Evolutionary conservation across 129 eudicot species (phyloP).

Genomic region (Tagetes erecta): DNA sequence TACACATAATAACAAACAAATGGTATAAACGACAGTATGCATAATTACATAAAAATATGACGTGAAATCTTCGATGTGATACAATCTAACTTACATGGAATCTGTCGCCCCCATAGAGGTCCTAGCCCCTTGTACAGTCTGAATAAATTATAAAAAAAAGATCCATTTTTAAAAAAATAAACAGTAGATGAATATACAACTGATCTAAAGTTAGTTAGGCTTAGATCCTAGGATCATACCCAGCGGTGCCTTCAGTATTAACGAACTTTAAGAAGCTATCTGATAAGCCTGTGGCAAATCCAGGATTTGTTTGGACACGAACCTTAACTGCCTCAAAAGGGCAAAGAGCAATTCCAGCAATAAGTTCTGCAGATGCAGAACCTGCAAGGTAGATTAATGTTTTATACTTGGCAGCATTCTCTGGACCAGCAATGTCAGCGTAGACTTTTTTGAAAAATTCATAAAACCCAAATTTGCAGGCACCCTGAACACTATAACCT

Average conservation of each 20-base stretch:
- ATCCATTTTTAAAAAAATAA: neutral
- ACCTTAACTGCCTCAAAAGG: constrained; percentile 96
- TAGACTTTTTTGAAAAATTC: constrained; percentile 87
- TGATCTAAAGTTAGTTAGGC: neutral
- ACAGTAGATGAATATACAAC: neutral
- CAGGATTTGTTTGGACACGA: constrained; percentile 93
- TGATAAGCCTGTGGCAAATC: constrained; percentile 77
- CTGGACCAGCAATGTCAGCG: constrained; percentile 85
- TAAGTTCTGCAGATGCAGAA: constrained; percentile 83
- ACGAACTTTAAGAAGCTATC: constrained; percentile 80
- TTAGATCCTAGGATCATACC: constrained; percentile 40
- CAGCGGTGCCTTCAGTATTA: constrained; percentile 66
- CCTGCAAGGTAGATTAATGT: constrained; percentile 85
- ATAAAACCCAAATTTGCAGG: constrained; percentile 78
- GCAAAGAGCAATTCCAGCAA: constrained; percentile 88
- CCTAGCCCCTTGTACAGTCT: constrained; percentile 89
- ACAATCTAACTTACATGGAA: constrained; percentile 68
- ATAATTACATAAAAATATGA: neutral
- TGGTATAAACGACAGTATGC: neutral
- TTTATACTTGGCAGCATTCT: constrained; percentile 73
- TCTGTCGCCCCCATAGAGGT: constrained; percentile 96
- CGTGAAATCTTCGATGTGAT: neutral
- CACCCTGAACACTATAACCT: constrained; percentile 92
- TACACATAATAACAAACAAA: constrained; percentile 4
- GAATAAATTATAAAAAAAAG: neutral